Base-by-base conservation (phyloP, 2,329 filamentous ascomycete species). In the Penicillium italicum region DNA sequence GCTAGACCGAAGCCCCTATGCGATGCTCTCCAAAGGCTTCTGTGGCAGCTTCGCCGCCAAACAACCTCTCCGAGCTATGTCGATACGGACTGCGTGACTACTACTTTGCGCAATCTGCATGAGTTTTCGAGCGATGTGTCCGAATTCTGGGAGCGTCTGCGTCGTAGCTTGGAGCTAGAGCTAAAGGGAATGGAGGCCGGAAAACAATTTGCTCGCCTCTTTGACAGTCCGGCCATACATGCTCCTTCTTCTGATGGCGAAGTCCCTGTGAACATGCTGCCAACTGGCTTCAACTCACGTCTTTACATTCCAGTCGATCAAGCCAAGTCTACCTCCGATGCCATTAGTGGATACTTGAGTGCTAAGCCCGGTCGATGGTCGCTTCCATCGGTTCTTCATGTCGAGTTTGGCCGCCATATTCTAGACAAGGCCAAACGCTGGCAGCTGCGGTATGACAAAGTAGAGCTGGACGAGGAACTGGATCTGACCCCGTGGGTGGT, bases 401-500 rank as follows among this genome's bases (percentile, higher is more conserved):
- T 87, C 6, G 82, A 86, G 59, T 72, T 87, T 22, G 76, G 80
- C 22, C 80, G 84, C 18, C 82, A 86, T 57, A 72, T 74, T 9
- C 82, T 85, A 58, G 81, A 85, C 65, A 71, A 77, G 47, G 72
- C 73, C 4, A 74, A 76, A 33, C 79, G 83, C 28, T 86, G 84
- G 79, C 78, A 80, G 47, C 79, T 86, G 59, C 66, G 84, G 6
- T 76, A 80, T 49, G 79, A 85, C 64, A 77, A 77, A 40, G 80
- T 87, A n/a, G 73, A 77, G 3, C 62, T 86, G 14, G 76, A 85
- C 50, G 82, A 86, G 51, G 70, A 77, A 11, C 66, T 86, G 26
- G 75, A 75, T 41, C 69, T 85, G n/a, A 65, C 69, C 1, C 63
- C 68, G 5, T 71, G 66, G 54, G 66, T 71, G 2, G 56, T 67